Conservation (phyloP, 1,284 basidiomycete species). For the Rhodotorula glutinis region DNA sequence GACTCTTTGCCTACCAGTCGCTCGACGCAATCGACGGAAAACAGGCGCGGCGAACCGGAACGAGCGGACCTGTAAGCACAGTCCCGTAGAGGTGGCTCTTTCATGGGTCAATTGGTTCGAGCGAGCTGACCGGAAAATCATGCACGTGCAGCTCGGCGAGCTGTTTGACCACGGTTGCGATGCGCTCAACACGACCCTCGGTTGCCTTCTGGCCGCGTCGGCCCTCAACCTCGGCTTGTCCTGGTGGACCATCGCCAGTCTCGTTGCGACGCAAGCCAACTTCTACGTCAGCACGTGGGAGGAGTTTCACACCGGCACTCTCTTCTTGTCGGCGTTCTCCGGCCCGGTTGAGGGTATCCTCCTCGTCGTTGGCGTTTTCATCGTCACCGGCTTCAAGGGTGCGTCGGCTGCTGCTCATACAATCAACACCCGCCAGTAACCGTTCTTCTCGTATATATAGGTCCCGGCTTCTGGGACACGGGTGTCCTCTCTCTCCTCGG, state of each 20-base stretch:
- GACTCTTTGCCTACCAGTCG: slow-evolving; percentile 88
- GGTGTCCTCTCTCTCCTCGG: slow-evolving; percentile 63
- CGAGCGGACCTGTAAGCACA: slow-evolving; percentile 69
- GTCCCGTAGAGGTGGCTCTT: no score
- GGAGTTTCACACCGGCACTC: slow-evolving; percentile 87
- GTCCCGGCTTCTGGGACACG: slow-evolving; percentile 77
- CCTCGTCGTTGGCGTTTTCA: slow-evolving; percentile 74
- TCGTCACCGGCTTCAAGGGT: slow-evolving; percentile 73
- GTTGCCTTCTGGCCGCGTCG: slow-evolving; percentile 73
- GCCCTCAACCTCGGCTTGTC: slow-evolving; percentile 87
- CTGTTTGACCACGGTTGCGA: slow-evolving; percentile 90
- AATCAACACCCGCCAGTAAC: not conserved
- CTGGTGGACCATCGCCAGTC: slow-evolving; percentile 93
- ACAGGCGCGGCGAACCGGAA: slow-evolving; percentile 89
- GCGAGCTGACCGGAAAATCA: no score
- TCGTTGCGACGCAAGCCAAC: slow-evolving; percentile 81
- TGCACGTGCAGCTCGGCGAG: slow-evolving; percentile 61
- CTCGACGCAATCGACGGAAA: slow-evolving; percentile 77
- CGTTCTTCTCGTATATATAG: slow-evolving; percentile 21
- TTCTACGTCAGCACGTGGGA: slow-evolving; percentile 98
- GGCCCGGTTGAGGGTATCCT: slow-evolving; percentile 96
- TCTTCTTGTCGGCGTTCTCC: slow-evolving; percentile 89
- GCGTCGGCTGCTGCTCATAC: no score
- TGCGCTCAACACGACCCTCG: slow-evolving; percentile 90
- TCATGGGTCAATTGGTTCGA: no score